Evolutionary conservation across 257 asterid species (phyloP).

Genomic region (Apocynum venetum): DNA sequence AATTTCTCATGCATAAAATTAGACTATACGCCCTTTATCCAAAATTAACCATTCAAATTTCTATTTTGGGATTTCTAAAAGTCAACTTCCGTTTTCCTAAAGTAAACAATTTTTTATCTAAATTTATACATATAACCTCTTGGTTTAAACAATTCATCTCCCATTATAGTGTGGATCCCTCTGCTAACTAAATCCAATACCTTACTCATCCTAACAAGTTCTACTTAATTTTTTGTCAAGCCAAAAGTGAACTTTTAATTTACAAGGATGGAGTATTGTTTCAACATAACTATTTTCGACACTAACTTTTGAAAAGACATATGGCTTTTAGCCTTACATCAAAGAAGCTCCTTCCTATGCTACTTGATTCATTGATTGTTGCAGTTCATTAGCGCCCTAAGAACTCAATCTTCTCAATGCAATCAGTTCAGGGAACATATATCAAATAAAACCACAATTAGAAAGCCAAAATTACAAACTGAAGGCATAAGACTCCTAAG

Average conservation of each 20-base stretch:
- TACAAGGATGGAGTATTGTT: background rate
- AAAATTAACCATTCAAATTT: too few species aligned
- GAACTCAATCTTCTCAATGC: background rate
- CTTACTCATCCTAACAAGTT: too few species aligned
- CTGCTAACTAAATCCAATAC: too few species aligned
- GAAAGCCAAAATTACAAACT: background rate
- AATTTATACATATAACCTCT: too few species aligned
- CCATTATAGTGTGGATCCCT: too few species aligned
- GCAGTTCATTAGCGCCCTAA: background rate
- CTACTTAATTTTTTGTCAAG: too few species aligned
- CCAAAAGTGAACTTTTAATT: too few species aligned
- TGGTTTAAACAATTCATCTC: too few species aligned
- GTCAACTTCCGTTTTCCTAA: background rate
- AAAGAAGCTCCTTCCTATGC: background rate
- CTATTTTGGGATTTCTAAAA: too few species aligned
- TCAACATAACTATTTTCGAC: background rate
- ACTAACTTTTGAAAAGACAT: background rate
- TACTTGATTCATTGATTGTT: background rate
- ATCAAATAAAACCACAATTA: background rate
- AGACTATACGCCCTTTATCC: too few species aligned
- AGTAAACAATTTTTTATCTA: background rate
- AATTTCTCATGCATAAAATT: background rate
- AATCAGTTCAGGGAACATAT: background rate
- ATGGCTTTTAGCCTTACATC: background rate
- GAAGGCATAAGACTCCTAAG: background rate